These are phyloP conservation scores for Lepidium africanum DNA, from an alignment of 345 rosid genomes.

Conservation along the genomic window DNA sequence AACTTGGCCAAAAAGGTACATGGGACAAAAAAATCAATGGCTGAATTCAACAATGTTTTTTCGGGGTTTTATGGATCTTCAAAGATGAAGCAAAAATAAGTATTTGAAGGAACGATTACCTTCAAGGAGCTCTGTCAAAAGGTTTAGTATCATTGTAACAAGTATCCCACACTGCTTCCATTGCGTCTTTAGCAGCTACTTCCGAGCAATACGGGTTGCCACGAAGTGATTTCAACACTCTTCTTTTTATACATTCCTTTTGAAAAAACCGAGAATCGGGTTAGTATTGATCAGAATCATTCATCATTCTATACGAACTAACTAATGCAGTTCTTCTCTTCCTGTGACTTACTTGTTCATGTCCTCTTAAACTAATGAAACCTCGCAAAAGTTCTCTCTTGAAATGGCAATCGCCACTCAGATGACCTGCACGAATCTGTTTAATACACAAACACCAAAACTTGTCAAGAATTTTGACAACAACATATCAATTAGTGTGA, in stretches of 20 bases:
- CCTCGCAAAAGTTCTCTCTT: slow-evolving; percentile 80
- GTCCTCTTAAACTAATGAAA: slow-evolving; percentile 68
- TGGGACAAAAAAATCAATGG: background rate
- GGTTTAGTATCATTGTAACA: slow-evolving; percentile 95
- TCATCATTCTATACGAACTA: background rate
- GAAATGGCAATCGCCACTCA: slow-evolving; percentile 93
- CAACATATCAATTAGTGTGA: background rate
- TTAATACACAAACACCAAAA: background rate
- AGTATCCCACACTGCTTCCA: slow-evolving; percentile 92
- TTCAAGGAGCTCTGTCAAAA: slow-evolving; percentile 92
- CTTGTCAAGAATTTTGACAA: background rate
- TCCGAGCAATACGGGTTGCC: slow-evolving; percentile 78
- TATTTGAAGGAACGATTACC: background rate
- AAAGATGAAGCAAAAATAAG: slow-evolving; percentile 3
- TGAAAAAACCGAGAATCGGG: background rate
- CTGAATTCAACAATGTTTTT: background rate
- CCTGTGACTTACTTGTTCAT: slow-evolving; percentile 62
- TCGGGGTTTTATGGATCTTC: slow-evolving; percentile 9
- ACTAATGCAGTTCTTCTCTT: background rate
- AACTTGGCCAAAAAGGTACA: background rate
- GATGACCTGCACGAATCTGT: slow-evolving; percentile 88
- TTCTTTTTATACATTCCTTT: slow-evolving; percentile 91
- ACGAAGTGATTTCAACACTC: slow-evolving; percentile 62
- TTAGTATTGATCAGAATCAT: background rate
- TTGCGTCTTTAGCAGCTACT: slow-evolving; percentile 69